A percentile compares a stretch with the other conserved stretches of the same genome.
phyloP scores from a whole-genome alignment of 305 asterid genomes.

The Fraxinus ornus region DNA sequence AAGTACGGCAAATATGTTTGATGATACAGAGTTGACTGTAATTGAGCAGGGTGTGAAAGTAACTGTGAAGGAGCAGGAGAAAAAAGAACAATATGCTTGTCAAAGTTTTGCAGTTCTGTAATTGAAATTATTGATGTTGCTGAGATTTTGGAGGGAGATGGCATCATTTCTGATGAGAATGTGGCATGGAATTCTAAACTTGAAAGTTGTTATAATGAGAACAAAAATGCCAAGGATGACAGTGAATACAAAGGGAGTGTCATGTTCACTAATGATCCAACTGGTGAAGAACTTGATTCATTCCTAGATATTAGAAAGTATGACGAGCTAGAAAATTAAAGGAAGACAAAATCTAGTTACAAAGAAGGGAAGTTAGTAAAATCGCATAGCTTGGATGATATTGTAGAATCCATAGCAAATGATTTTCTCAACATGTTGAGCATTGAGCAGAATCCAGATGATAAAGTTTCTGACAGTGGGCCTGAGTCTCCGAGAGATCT shows the following conservation, averaged over 20 bases:
- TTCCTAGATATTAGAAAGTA: constrained; percentile 24
- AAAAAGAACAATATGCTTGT: constrained; percentile 35
- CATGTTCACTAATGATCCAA: constrained; percentile 23
- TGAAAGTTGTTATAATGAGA: constrained; percentile 26
- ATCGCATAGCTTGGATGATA: constrained; percentile 58
- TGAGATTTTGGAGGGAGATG: constrained; percentile 50
- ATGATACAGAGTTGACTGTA: constrained; percentile 29
- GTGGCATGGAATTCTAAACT: constrained; percentile 31
- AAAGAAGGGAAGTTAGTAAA: constrained; percentile 33
- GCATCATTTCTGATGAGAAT: constrained; percentile 31
- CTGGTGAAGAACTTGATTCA: constrained; percentile 38
- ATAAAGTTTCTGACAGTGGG: constrained; percentile 32
- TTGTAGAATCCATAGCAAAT: constrained; percentile 65
- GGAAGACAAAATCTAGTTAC: constrained; percentile 22
- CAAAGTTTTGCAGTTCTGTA: constrained; percentile 35
- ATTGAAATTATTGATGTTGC: constrained; percentile 58
- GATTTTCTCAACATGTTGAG: constrained; percentile 74
- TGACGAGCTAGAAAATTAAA: constrained; percentile 33
- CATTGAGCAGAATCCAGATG: constrained; percentile 38
- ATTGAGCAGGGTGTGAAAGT: constrained; percentile 47
- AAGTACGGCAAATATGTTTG: constrained; percentile 31
- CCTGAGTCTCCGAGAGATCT: constrained; percentile 35
- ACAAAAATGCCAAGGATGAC: constrained; percentile 28
- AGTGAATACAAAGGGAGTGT: constrained; percentile 24
- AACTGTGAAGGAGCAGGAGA: constrained; percentile 33